These are phyloP conservation scores for Drechslera avenae DNA, from an alignment of 2,329 filamentous ascomycete genomes.

Conservation along the genomic window DNA sequence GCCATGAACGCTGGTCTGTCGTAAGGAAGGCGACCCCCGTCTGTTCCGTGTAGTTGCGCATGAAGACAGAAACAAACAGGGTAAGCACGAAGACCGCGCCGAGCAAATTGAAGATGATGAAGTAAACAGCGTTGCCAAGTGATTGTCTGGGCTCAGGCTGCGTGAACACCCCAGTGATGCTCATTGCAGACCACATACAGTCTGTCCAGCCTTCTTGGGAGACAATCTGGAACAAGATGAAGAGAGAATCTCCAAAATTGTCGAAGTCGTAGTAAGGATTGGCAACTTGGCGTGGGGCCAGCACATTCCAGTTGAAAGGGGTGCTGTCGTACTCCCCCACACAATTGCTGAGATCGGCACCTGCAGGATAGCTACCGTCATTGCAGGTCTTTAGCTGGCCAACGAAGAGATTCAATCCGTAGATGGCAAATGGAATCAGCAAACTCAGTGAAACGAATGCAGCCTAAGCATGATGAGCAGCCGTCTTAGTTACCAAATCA, in stretches of 20 bases:
- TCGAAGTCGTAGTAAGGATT: slow-evolving; percentile 94
- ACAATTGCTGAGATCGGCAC: slow-evolving; percentile 71
- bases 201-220: slow-evolving; percentile 98
- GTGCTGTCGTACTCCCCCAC: slow-evolving; percentile 79
- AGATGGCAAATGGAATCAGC: slow-evolving; percentile 94
- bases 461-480: slow-evolving; percentile 55
- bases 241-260: slow-evolving; percentile 89
- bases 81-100: slow-evolving; percentile 96
- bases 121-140: slow-evolving; percentile 89
- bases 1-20: slow-evolving; percentile 93
- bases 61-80: slow-evolving; percentile 97
- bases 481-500: neutral
- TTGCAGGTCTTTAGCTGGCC: slow-evolving; percentile 83
- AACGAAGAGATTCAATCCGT: slow-evolving; percentile 90
- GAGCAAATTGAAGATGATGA: slow-evolving; percentile 93
- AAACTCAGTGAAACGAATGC: slow-evolving; percentile 93
- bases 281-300: slow-evolving; percentile 78
- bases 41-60: slow-evolving; percentile 99
- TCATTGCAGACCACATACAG: slow-evolving; percentile 83
- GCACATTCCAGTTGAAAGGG: slow-evolving; percentile 82
- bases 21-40: slow-evolving; percentile 96
- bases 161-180: slow-evolving; percentile 74
- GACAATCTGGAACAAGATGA: slow-evolving; percentile 97
- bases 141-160: slow-evolving; percentile 74
- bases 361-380: slow-evolving; percentile 61